These are phyloP conservation scores for Thecaphora frezii DNA, from an alignment of 1,284 basidiomycete genomes.

Conservation along the genomic window DNA sequence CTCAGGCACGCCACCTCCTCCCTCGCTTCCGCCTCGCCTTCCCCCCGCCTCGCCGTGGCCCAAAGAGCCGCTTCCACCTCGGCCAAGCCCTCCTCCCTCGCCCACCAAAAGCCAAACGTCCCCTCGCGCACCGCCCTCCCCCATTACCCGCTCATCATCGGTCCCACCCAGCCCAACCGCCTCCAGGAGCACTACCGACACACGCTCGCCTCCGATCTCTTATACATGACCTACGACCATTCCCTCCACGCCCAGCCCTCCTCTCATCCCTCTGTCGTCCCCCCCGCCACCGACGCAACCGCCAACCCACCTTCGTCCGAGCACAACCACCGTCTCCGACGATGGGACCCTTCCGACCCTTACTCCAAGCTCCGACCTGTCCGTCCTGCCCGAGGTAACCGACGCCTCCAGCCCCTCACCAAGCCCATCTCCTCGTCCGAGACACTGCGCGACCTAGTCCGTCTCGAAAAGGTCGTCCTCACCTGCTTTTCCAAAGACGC, in stretches of 20 bases:
- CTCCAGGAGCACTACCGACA: conserved; percentile 81
- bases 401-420: conserved; percentile 39
- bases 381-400: conserved; percentile 69
- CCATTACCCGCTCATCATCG: conserved; percentile 53
- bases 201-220: conserved; percentile 80
- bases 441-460: conserved; percentile 61
- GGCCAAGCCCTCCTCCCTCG: conserved; percentile 5
- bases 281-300: conserved; percentile 1
- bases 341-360: conserved; percentile 75
- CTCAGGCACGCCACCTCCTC: too few relatives aligned
- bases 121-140: conserved; percentile 39
- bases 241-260: conserved; percentile 8
- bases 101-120: conserved; percentile 1
- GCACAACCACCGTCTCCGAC: conserved; percentile 61
- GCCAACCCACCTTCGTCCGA: neutral
- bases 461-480: conserved; percentile 75
- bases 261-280: neutral
- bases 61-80: conserved; percentile 6
- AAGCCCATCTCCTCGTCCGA: conserved; percentile 30
- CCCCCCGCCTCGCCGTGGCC: too few relatives aligned
- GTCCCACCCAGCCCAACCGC: conserved; percentile 71
- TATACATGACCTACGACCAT: conserved; percentile 88
- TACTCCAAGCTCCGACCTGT: conserved; percentile 75
- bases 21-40: too few relatives aligned
- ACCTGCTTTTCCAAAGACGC: conserved; percentile 61